Evolutionary conservation across 495 filamentous ascomycete species (phyloP).

Genomic region (Neurospora sp.): DNA sequence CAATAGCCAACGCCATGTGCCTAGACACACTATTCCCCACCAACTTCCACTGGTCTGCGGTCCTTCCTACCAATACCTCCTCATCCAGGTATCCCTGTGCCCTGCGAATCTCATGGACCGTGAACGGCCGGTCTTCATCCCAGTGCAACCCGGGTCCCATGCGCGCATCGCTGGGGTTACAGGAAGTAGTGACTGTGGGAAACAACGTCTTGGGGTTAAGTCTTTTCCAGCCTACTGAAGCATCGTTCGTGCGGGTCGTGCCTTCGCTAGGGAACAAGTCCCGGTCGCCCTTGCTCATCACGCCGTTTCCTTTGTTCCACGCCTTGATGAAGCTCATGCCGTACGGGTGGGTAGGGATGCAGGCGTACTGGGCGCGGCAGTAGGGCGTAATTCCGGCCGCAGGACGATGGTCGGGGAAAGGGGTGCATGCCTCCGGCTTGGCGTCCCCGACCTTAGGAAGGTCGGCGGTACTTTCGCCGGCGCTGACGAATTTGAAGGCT

Average conservation of each 20-base stretch:
- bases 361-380: slow-evolving; percentile 23
- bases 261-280: slow-evolving; percentile 17
- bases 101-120: slow-evolving; percentile 51
- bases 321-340: slow-evolving; percentile 38
- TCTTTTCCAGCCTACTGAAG: slow-evolving; percentile 39
- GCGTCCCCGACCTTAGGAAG: slow-evolving; percentile 50
- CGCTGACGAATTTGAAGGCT: slow-evolving; percentile 45
- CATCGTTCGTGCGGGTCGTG: slow-evolving; percentile 1
- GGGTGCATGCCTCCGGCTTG: slow-evolving; percentile 41
- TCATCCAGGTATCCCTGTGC: slow-evolving; percentile 59
- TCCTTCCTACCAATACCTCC: slow-evolving; percentile 52
- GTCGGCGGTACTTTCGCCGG: slow-evolving; percentile 40
- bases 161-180: slow-evolving; percentile 35
- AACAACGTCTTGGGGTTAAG: slow-evolving; percentile 41
- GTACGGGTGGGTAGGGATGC: slow-evolving; percentile 34
- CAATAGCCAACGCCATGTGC: slow-evolving; percentile 49
- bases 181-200: slow-evolving; percentile 44
- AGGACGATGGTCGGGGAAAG: slow-evolving; percentile 54
- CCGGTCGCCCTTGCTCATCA: slow-evolving; percentile 28
- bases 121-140: slow-evolving; percentile 44
- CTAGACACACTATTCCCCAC: slow-evolving; percentile 67
- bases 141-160: slow-evolving; percentile 47
- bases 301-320: slow-evolving; percentile 25
- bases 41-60: slow-evolving; percentile 44
- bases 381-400: slow-evolving; percentile 19